Percentiles rank a stretch among this genome's conserved stretches.
These are phyloP conservation scores for Calcarisporium arbuscula DNA, from an alignment of 2,329 filamentous ascomycete genomes.

Conservation along the genomic window DNA sequence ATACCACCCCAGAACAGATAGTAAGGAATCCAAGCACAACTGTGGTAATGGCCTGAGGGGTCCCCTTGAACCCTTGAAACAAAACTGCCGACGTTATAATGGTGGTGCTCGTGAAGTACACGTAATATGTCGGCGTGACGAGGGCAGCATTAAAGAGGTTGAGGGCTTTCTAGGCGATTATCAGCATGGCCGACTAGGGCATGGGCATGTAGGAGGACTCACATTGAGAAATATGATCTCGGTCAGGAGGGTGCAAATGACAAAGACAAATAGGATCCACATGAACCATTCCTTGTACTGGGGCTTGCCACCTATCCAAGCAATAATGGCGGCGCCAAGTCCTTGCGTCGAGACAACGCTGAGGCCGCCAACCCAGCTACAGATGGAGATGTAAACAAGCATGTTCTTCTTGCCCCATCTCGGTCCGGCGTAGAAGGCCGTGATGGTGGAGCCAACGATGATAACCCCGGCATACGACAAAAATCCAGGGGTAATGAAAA, in stretches of 20 bases:
- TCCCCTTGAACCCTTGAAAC: conserved; percentile 91
- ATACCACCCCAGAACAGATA: conserved; percentile 87
- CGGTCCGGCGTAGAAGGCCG: conserved; percentile 76
- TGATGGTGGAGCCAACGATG: conserved; percentile 63
- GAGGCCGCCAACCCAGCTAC: conserved; percentile 87
- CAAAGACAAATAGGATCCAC: conserved; percentile 86
- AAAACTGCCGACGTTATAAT: conserved; percentile 90
- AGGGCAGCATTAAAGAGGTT: conserved; percentile 96
- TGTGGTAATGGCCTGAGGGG: conserved; percentile 70
- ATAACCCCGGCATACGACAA: conserved; percentile 78
- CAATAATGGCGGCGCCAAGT: conserved; percentile 82
- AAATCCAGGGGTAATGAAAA: conserved; percentile 81
- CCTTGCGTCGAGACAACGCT: conserved; percentile 95
- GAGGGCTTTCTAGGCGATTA: conserved; percentile 76
- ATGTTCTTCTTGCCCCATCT: conserved; percentile 94
- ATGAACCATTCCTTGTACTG: conserved; percentile 99
- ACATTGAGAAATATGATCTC: conserved; percentile 97
- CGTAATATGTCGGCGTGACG: conserved; percentile 97
- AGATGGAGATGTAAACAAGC: conserved; percentile 95
- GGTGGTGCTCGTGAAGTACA: conserved; percentile 93
- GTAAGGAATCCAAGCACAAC: conserved; percentile 90
- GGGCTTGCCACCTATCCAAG: conserved; percentile 70
- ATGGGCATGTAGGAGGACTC: conserved; percentile 31
- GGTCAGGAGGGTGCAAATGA: conserved; percentile 78
- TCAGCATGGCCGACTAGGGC: conserved; percentile 28